Percentiles rank a stretch among this genome's conserved stretches.
Conservation (phyloP, 192 early-diverging fungal species). For the Coemansia sp. region DNA sequence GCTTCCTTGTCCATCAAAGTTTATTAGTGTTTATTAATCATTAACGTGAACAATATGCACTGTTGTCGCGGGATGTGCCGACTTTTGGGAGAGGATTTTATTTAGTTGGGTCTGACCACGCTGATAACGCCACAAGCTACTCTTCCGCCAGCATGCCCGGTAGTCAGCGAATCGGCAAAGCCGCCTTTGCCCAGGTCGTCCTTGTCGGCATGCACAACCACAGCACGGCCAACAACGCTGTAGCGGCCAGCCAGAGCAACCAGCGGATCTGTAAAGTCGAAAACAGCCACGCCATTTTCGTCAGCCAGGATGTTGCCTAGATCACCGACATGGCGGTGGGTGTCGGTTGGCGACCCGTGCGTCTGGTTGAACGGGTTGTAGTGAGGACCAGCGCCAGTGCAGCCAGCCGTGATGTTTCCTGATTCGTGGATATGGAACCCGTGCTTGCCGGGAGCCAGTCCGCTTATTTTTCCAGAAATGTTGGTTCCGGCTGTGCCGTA, state of each 20-base stretch:
- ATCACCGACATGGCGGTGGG: slow-evolving; percentile 82
- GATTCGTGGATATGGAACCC: slow-evolving; percentile 87
- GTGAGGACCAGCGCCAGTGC: slow-evolving; percentile 79
- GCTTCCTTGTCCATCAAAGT: slow-evolving; percentile 8
- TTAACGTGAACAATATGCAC: too few relatives aligned
- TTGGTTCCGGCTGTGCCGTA: not conserved
- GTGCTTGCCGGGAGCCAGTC: slow-evolving; percentile 69
- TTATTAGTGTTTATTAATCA: too few relatives aligned
- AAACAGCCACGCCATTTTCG: slow-evolving; percentile 57
- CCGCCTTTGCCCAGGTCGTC: slow-evolving; percentile 85
- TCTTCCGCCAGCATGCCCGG: slow-evolving; percentile 86
- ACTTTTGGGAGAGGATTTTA: slow-evolving; percentile 1
- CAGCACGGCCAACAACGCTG: slow-evolving; percentile 75
- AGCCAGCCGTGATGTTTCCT: slow-evolving; percentile 70
- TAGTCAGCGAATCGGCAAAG: slow-evolving; percentile 66
- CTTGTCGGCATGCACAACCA: slow-evolving; percentile 78
- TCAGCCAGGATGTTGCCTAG: slow-evolving; percentile 78
- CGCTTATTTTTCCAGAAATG: slow-evolving; percentile 58
- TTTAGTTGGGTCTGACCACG: slow-evolving; percentile 41
- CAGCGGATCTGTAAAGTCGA: slow-evolving; percentile 57
- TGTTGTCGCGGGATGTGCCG: not conserved
- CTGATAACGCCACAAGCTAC: slow-evolving; percentile 90
- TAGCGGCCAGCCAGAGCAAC: slow-evolving; percentile 71
- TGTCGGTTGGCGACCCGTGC: slow-evolving; percentile 73
- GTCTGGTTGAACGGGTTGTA: slow-evolving; percentile 75